Conservation (phyloP, 345 rosid genomes). For the Nephelium lappaceum region DNA sequence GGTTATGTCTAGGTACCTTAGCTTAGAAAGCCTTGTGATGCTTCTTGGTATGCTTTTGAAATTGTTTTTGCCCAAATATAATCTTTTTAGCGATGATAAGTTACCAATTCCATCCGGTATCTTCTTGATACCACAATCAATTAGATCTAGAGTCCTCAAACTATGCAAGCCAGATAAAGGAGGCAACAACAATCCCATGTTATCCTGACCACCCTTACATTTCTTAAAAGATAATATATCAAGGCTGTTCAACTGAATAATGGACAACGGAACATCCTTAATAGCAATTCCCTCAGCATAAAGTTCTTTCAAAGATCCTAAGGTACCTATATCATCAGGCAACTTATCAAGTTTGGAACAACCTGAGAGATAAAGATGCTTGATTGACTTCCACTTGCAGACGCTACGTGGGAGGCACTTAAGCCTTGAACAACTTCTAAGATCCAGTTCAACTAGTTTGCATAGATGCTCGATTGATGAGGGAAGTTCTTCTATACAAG, state of each 20-base stretch:
- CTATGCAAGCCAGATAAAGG: not conserved
- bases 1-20: not conserved
- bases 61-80: not conserved
- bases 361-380: too few relatives aligned
- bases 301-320: not conserved
- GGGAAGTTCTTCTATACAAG: too few relatives aligned
- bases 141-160: not conserved
- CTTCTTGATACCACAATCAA: not conserved
- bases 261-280: not conserved
- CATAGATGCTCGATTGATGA: too few relatives aligned
- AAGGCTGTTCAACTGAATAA: not conserved
- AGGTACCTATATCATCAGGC: too few relatives aligned
- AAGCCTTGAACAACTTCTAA: too few relatives aligned
- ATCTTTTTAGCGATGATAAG: not conserved
- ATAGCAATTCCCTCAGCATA: not conserved
- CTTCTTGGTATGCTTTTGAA: not conserved
- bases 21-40: not conserved
- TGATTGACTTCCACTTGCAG: too few relatives aligned
- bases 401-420: too few relatives aligned
- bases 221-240: not conserved
- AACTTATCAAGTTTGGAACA: too few relatives aligned
- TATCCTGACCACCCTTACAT: not conserved
- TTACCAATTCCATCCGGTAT: not conserved
- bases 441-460: too few relatives aligned
- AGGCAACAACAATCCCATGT: not conserved